Base-by-base conservation (phyloP, 495 filamentous ascomycete genomes). In the Xylaria sp. region DNA sequence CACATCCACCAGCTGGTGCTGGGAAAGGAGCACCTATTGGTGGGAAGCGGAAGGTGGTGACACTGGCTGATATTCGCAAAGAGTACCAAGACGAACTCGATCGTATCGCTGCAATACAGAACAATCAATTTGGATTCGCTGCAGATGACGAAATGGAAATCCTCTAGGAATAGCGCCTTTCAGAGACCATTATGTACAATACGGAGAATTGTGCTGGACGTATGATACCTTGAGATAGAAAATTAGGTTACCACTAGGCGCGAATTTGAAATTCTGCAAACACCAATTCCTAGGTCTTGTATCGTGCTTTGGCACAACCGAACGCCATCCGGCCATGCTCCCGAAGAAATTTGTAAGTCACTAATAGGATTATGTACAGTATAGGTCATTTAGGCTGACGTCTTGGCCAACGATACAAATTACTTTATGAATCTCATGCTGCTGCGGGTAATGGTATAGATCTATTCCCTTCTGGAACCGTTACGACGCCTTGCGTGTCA, bases 31-130 rank as follows among this genome's bases (percentile, higher is more conserved):
- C 50, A 26, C 75, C 63, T 58, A 73, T 76, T 43, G 31, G 74
- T 26, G 76, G 78, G 29, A 75, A 73, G 79, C 85, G 90, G 71
- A 86, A 82, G 76, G 83, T 98, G 17, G 87, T 98, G 24, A 97
- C 92, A 19, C 83, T 98, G 21, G 90, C 89, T 8, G 95, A 97
- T 78, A 82, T 98, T 29, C 87, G 93, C 72, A 92, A 90, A 75
- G 91, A 92, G 77, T 98, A 96, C 81, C 92, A 96, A 79, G 86
- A 84, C 21, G 94, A 98, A 80, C 82, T 98, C 74, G 97, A 99
- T 80, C 86, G 93, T 59, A 89, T 89, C 35, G 87, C 84, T 44
- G 85, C 86, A 3, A 88, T 88, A 69, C 82, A 88, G 72, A 89
- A 88, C 71, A 84, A 87, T 68, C 85, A 87, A 71, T 89, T 89